phyloP scores from a whole-genome alignment of 2,329 filamentous ascomycete species.

The Hypoxylon sp. region DNA sequence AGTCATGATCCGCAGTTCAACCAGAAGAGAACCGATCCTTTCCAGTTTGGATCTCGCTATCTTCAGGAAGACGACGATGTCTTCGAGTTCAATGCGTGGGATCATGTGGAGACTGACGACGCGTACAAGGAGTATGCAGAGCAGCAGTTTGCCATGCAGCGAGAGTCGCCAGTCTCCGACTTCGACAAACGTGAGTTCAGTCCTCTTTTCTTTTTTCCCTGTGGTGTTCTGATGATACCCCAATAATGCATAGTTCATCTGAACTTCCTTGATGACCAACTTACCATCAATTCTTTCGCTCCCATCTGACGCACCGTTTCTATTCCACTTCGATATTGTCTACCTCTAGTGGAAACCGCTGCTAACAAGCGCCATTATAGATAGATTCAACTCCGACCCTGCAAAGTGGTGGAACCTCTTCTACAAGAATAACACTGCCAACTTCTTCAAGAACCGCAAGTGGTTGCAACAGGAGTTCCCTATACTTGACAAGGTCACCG shows the following conservation, averaged over 20 bases:
- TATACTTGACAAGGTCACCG: constrained; percentile 81
- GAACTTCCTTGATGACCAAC: constrained; percentile 73
- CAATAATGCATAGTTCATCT: constrained; percentile 79
- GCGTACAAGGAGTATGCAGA: constrained; percentile 89
- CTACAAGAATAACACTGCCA: constrained; percentile 96
- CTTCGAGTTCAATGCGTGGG: constrained; percentile 99
- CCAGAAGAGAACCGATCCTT: constrained; percentile 90
- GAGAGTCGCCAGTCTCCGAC: constrained; percentile 87
- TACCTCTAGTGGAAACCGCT: constrained; percentile 28
- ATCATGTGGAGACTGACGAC: constrained; percentile 94
- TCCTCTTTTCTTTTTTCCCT: constrained; percentile 16
- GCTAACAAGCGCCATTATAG: constrained; percentile 64
- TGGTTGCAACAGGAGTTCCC: constrained; percentile 98
- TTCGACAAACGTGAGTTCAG: constrained; percentile 83
- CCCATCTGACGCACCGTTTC: constrained; percentile 72
- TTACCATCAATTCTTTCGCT: constrained; percentile 77
- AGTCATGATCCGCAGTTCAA: constrained; percentile 81
- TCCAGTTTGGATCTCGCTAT: constrained; percentile 92
- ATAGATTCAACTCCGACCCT: constrained; percentile 88
- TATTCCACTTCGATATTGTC: constrained; percentile 25
- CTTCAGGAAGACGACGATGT: constrained; percentile 89
- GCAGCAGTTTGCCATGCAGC: constrained; percentile 86
- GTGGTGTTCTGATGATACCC: constrained; percentile 67
- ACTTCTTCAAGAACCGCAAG: constrained; percentile 99
- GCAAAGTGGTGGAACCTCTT: constrained; percentile 99